Evolutionary conservation across 192 early-diverging fungal species (phyloP).

Genomic region (Spizellomyces sp.): DNA sequence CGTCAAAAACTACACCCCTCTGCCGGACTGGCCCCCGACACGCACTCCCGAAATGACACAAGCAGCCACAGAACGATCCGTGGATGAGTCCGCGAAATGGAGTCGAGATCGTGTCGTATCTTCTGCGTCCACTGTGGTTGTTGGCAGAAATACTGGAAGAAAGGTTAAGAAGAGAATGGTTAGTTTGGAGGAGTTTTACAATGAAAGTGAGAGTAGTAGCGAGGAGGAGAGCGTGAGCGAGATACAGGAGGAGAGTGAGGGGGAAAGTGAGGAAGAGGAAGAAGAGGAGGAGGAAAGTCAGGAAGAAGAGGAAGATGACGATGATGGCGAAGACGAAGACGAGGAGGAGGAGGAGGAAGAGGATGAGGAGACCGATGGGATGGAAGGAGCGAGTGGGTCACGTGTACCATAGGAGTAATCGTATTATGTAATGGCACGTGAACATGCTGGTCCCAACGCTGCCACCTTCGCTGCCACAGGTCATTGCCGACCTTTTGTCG

Average conservation of each 20-base stretch:
- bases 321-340: too few relatives aligned
- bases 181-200: constrained; percentile 36
- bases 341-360: constrained; percentile 32
- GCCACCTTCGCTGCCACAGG: too few relatives aligned
- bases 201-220: neutral
- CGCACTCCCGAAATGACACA: constrained; percentile 48
- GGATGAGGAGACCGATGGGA: constrained; percentile 37
- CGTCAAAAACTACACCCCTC: constrained; percentile 66
- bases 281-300: constrained; percentile 30
- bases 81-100: constrained; percentile 38
- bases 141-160: constrained; percentile 10
- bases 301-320: neutral
- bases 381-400: neutral
- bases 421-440: neutral
- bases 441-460: too few relatives aligned
- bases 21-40: constrained; percentile 76
- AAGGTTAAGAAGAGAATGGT: constrained; percentile 36
- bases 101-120: constrained; percentile 33
- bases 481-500: too few relatives aligned
- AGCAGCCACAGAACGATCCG: constrained; percentile 42
- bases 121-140: constrained; percentile 2
- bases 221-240: neutral
- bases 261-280: constrained; percentile 33
- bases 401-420: neutral
- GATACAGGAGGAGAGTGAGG: constrained; percentile 28